Base-by-base conservation (phyloP, 768 basidiomycete species). In the Austroboletus festivus region DNA sequence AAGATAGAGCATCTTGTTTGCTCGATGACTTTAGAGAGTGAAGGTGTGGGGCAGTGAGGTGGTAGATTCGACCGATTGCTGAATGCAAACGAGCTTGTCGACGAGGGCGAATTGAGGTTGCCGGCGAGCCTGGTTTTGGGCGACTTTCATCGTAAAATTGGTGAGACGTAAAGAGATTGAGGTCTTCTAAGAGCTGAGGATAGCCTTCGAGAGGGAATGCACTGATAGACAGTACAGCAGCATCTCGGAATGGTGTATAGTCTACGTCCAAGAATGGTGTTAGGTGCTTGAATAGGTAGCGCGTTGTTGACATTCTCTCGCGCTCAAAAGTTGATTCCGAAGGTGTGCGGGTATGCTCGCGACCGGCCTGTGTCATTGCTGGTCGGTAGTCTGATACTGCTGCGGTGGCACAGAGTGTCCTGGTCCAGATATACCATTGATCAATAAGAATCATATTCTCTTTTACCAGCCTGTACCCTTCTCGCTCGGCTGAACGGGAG, bases 221-320 rank as follows among this genome's bases (percentile, higher is more conserved):
- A 59, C 93, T 93, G 61, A 97, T 87, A 49, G 92, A 90, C 31
- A 89, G 71, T 10, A 94, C 90, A 12, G 89, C 90, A 0, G 86
- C 83, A 62, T 93, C 89, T 44, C 91, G 82, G 65, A 94, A 93
- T 10, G 80, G 72, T 2, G 80, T 80, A 59, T 88, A 85, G 57
- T 95, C 93, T 6, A 88, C 89, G 53, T 90, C 88, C 46, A 97
- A 75, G 63, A 93, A 91, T 6, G 90, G 89, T 0, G 89, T 87
- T 46, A 94, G 73, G 56, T 89, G 88, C 55, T 86, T 78, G 68
- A 95, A 93, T 20, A 95, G 68, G 21, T 85, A 90, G 21, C 86
- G 80, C 4, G 89, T 86, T 0, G 87, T 88, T n/a, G 81, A 79
- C 58, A 90, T 78, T 42, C 88, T 79, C 56, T 93, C 92, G 37